These are phyloP conservation scores for Aspergillus heteromorphus DNA, from an alignment of 495 filamentous ascomycete genomes.

Conservation along the genomic window DNA sequence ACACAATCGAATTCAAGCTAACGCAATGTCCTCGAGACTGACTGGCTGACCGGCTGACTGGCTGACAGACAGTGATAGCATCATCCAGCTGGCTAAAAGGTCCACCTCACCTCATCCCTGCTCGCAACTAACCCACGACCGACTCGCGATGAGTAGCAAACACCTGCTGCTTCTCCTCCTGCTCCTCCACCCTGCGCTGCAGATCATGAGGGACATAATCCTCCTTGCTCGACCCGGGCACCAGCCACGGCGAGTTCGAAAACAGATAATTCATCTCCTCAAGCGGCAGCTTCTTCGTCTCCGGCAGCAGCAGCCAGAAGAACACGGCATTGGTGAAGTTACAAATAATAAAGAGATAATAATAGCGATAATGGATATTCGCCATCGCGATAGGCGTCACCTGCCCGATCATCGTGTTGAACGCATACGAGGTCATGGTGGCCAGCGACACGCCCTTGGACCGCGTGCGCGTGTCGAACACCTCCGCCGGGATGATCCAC, in stretches of 20 bases:
- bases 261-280: conserved; percentile 70
- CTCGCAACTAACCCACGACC: conserved; percentile 11
- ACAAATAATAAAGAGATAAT: conserved; percentile 52
- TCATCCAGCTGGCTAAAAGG: no score
- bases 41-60: no score
- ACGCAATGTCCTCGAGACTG: no score
- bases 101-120: no score
- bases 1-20: no score
- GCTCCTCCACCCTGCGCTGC: conserved; percentile 35
- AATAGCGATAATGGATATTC: conserved; percentile 46
- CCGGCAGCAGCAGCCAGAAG: conserved; percentile 61
- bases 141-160: conserved; percentile 16
- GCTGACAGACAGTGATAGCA: no score
- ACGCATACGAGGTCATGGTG: conserved; percentile 60
- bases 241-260: conserved; percentile 61
- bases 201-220: conserved; percentile 33
- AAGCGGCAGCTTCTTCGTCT: conserved; percentile 60
- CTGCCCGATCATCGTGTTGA: conserved; percentile 72
- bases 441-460: conserved; percentile 63
- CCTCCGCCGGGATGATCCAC: conserved; percentile 64
- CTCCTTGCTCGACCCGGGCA: conserved; percentile 42
- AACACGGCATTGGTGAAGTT: conserved; percentile 53
- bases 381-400: conserved; percentile 58
- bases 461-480: conserved; percentile 65
- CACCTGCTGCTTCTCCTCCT: conserved; percentile 28